Conservation (phyloP, 2,329 filamentous ascomycete genomes). For the Neoarthrinium moseri region DNA sequence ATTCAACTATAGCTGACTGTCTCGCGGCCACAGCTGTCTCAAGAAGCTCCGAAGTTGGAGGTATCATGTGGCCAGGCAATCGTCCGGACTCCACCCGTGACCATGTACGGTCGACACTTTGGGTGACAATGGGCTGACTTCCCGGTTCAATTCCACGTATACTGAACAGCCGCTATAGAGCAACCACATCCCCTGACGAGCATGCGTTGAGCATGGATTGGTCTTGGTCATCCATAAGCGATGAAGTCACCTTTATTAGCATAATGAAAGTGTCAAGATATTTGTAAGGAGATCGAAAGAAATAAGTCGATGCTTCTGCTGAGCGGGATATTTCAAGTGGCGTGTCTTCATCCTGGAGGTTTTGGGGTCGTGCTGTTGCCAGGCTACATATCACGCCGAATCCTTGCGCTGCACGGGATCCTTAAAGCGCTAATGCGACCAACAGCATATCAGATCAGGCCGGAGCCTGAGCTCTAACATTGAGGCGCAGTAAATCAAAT, state of each 20-base stretch:
- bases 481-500: too few relatives aligned
- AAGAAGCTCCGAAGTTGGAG: not conserved
- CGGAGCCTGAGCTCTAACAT: too few relatives aligned
- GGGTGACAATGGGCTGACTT: conserved; percentile 1
- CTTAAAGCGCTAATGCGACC: not conserved
- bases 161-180: not conserved
- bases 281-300: not conserved
- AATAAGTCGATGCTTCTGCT: not conserved
- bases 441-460: not conserved
- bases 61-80: not conserved
- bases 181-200: not conserved
- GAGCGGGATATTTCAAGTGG: not conserved
- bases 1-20: not conserved
- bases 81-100: not conserved
- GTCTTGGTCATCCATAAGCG: not conserved
- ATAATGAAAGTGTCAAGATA: not conserved
- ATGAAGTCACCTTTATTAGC: not conserved
- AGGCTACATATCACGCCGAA: not conserved
- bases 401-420: not conserved
- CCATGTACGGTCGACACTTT: not conserved
- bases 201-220: conserved; percentile 1
- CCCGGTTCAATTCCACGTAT: not conserved
- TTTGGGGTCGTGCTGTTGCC: not conserved
- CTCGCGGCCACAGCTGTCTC: not conserved
- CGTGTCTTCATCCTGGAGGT: not conserved